These are phyloP conservation scores for Pyrenophora tritici-repentis DNA, from an alignment of 2,329 filamentous ascomycete genomes.

Conservation along the genomic window DNA sequence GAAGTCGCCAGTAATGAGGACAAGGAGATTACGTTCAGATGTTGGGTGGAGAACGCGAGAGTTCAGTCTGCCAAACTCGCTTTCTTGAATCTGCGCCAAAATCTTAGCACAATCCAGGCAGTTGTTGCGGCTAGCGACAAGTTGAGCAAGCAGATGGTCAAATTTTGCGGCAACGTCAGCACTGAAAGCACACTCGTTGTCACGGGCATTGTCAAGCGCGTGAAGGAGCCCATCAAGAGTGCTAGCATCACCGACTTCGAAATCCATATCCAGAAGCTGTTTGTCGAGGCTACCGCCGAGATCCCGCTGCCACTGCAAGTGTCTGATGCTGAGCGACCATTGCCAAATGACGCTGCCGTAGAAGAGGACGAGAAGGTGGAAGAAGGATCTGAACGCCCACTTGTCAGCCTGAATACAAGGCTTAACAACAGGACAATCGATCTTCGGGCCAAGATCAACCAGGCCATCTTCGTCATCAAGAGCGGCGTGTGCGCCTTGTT, in stretches of 20 bases:
- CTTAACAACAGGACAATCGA: conserved; percentile 93
- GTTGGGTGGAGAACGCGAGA: conserved; percentile 83
- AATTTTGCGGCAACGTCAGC: conserved; percentile 77
- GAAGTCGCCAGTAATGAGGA: conserved; percentile 40
- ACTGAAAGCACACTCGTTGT: conserved; percentile 83
- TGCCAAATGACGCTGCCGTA: conserved; percentile 55
- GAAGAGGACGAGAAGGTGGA: conserved; percentile 56
- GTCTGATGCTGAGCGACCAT: conserved; percentile 57
- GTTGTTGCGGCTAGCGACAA: conserved; percentile 68
- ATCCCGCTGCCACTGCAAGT: conserved; percentile 65
- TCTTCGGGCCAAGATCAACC: conserved; percentile 87
- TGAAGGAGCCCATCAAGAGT: conserved; percentile 86
- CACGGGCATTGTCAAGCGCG: conserved; percentile 79
- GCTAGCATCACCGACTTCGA: conserved; percentile 79
- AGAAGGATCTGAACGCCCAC: conserved; percentile 63
- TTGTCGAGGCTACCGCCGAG: conserved; percentile 70
- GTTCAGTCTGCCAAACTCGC: conserved; percentile 89
- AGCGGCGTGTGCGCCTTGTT: conserved; percentile 72
- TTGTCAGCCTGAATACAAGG: conserved; percentile 81
- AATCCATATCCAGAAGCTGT: conserved; percentile 86
- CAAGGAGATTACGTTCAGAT: conserved; percentile 70
- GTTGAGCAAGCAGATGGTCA: conserved; percentile 88
- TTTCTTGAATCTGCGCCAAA: conserved; percentile 82
- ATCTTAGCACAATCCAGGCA: conserved; percentile 79
- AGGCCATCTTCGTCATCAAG: conserved; percentile 78